Evolutionary conservation across 2,329 filamentous ascomycete species (phyloP).

Genomic region (Cyphellophora europaea): DNA sequence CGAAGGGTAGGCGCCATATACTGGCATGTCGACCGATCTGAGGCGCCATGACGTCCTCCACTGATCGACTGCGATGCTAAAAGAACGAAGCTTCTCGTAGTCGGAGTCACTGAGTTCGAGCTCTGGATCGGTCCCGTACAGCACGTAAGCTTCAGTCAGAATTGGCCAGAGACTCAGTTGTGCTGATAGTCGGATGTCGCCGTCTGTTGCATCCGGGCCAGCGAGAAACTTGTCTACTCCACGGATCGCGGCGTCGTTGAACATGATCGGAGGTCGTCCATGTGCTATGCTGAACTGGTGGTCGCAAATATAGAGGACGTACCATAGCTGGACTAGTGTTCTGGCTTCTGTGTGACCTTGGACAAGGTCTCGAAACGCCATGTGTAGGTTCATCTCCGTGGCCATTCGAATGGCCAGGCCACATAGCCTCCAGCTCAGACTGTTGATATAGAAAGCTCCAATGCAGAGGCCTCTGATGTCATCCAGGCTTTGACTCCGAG

Average conservation of each 20-base stretch:
- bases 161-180: conserved; percentile 50
- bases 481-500: conserved; percentile 47
- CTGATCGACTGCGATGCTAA: conserved; percentile 38
- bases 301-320: conserved; percentile 54
- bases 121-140: conserved; percentile 47
- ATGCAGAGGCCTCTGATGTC: conserved; percentile 50
- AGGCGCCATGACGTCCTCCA: conserved; percentile 41
- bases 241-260: conserved; percentile 47
- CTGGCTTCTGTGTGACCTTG: conserved; percentile 39
- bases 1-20: conserved; percentile 39
- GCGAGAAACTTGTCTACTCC: conserved; percentile 47
- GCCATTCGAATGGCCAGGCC: conserved; percentile 49
- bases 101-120: conserved; percentile 43
- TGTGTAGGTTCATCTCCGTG: conserved; percentile 47
- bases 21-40: conserved; percentile 35
- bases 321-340: conserved; percentile 51
- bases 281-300: conserved; percentile 56
- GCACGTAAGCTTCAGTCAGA: conserved; percentile 43
- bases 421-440: conserved; percentile 52
- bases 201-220: conserved; percentile 38
- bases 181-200: conserved; percentile 47
- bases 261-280: conserved; percentile 47
- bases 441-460: conserved; percentile 52
- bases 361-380: conserved; percentile 39
- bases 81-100: conserved; percentile 36